Evolutionary conservation across 2,329 filamentous ascomycete genomes (phyloP), one percentile per base, ranked within the genome.

Genomic region (Lachnellula arida): DNA sequence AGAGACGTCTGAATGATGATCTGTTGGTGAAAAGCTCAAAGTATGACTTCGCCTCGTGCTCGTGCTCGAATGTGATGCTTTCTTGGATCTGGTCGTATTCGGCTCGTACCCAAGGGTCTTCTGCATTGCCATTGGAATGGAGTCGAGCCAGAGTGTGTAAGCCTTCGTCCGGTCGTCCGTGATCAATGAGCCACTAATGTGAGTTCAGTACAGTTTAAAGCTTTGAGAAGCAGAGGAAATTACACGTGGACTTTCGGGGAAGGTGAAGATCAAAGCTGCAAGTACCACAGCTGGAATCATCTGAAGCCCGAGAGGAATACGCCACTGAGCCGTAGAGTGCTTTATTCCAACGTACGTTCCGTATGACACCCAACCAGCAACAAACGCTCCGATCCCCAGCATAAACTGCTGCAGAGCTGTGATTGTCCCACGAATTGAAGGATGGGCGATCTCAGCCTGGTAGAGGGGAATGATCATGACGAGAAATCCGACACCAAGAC

Each of bases 361-460:
- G 59, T 85, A 93, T 0, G 83, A 84, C 48, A 88, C 82, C 88
- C 88, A 91, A 0, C 84, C 79, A 0, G 89, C 89, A 15, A 85
- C 73, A 1, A 94, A 78, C 15, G 87, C 76, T 55, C 89, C 89
- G 28, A 93, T 81, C 1, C 88, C 89, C 51, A 93, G 70, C 88
- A 92, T 92, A 67, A 92, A 91, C 65, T 92, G 89, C 70, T 92
- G 89, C 3, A 93, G 75, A 32, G 84, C 81, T 0, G 88, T 91
- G 34, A 94, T 80, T 19, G 58, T 64, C 12, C 89, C 89, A 69
- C 89, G 82, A 65, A 93, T 93, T 56, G 79, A 81, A 1, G 89
- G 89, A 68, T 93, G 89, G 3, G 86, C 85, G 23, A 93, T 78
- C 67, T 94, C 89, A 22, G 87, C 88, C 68, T 92, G 89, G 54